Evolutionary conservation across 306 rosid species (phyloP).

Genomic region (Castanea sativa): DNA sequence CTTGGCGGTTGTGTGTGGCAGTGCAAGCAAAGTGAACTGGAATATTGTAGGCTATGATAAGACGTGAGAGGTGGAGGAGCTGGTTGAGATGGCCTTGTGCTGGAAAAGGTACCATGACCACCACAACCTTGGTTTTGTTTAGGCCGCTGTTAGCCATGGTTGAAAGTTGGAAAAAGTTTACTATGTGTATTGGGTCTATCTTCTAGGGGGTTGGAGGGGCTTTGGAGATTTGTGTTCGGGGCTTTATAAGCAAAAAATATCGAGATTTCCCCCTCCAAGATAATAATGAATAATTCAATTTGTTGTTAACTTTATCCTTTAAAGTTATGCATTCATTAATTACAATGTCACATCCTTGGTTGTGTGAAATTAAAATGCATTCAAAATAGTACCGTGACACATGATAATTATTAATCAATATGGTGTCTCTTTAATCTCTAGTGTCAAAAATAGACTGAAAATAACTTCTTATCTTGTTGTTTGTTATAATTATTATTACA

Average conservation of each 20-base stretch:
- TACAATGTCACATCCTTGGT: too few species aligned
- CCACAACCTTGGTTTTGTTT: slow-evolving; percentile 33
- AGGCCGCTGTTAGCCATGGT: slow-evolving; percentile 25
- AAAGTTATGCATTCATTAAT: too few species aligned
- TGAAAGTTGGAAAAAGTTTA: slow-evolving; percentile 7
- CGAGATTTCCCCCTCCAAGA: too few species aligned
- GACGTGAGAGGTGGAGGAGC: slow-evolving; percentile 74
- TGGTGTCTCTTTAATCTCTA: too few species aligned
- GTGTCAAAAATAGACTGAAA: too few species aligned
- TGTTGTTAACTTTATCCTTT: too few species aligned
- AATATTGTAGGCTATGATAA: slow-evolving; percentile 38
- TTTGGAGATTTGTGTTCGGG: neutral
- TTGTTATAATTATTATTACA: too few species aligned
- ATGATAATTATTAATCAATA: too few species aligned
- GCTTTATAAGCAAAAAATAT: neutral
- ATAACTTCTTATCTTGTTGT: too few species aligned
- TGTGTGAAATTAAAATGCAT: too few species aligned
- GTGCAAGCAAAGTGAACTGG: slow-evolving; percentile 65
- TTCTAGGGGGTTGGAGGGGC: neutral
- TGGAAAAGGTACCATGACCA: slow-evolving; percentile 63
- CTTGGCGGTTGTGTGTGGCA: slow-evolving; percentile 56
- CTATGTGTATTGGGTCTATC: neutral
- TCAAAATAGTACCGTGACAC: too few species aligned
- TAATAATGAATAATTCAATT: too few species aligned
- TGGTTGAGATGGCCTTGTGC: slow-evolving; percentile 92